phyloP scores from a whole-genome alignment of 192 early-diverging fungal species.

The Spizellomyces sp. region DNA sequence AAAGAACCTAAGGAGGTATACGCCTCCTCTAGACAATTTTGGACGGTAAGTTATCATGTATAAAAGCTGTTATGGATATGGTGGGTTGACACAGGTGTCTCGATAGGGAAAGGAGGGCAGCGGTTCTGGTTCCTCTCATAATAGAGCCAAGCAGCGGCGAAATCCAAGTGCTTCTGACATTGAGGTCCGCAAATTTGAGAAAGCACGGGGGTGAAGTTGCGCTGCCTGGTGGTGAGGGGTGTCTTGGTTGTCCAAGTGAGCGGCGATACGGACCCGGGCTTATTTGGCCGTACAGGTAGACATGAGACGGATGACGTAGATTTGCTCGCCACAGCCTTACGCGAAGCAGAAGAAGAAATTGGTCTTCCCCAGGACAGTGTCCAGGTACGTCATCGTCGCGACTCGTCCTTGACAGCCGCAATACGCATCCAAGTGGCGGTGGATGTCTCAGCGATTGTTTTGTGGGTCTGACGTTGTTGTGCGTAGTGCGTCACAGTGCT shows the following conservation, averaged over 20 bases:
- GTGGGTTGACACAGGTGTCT: neutral
- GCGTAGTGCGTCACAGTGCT: conserved; percentile 24
- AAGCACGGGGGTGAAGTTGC: conserved; percentile 46
- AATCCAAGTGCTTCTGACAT: conserved; percentile 31
- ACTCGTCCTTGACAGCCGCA: conserved; percentile 2
- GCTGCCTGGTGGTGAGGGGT: conserved; percentile 35
- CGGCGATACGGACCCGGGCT: neutral
- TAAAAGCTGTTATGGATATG: neutral
- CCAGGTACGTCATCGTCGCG: conserved; percentile 4
- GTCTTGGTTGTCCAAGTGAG: neutral
- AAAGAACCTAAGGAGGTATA: conserved; percentile 11
- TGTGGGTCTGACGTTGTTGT: neutral
- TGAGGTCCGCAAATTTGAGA: conserved; percentile 26
- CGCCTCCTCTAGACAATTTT: conserved; percentile 13
- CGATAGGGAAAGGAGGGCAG: conserved; percentile 25
- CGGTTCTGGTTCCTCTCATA: conserved; percentile 34
- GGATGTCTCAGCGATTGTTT: neutral
- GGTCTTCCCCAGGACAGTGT: conserved; percentile 31
- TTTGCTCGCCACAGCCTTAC: conserved; percentile 30
- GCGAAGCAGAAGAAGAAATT: conserved; percentile 46
- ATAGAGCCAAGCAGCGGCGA: conserved; percentile 15
- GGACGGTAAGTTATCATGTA: neutral
- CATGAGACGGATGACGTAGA: conserved; percentile 28
- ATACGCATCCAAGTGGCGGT: neutral
- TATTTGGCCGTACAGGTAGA: conserved; percentile 18